Base-by-base conservation (phyloP, 2,329 filamentous ascomycete species). In the Talaromyces sp. region DNA sequence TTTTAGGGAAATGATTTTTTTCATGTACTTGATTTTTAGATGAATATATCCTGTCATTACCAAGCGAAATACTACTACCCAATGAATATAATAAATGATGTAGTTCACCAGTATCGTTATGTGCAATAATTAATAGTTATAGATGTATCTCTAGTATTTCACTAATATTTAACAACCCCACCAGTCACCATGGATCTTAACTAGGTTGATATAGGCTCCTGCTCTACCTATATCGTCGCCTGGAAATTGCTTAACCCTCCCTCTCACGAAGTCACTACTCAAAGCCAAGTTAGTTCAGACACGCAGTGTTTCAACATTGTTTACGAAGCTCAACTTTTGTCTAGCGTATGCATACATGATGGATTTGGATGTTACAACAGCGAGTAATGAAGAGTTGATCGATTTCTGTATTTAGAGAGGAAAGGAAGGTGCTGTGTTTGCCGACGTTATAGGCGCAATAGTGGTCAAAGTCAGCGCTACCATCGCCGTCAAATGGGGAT, bases 1-100 rank as follows among this genome's bases (percentile, higher is more conserved):
- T 89, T 91, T 65, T 80, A 75, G 50, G 31, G 27, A 27, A 47
- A 40, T 40, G 23, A 44, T 4, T n/a, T 8, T 8, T 33, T 42
- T 9, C n/a, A 57, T 30, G n/a, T 57, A n/a, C n/a, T 28, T 42
- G 56, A 40, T 40, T 57, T 31, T 12, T 57, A 10, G n/a, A 42
- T 23, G 18, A 14, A 14, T 44, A 23, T 27, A 18, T 40, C 27
- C 12, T 33, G 50, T 33, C 50, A 31, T 16, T 53, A 53, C 50
- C 27, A 52, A 52, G 50, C 27, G 44, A 14, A 23, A 23, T 23
- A 23, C 33, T 9, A 8, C 3, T 9, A n/a, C 5, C 18, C 16
- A 23, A 14, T 2, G 2, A 47, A 47, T 23, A 12, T 28, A 60
- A 6, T 36, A 34, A 23, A 23, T 23, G 23, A 23, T 23, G 23